Evolutionary conservation across 495 filamentous ascomycete species (phyloP).

Genomic region (Astrocystis sublimbata): DNA sequence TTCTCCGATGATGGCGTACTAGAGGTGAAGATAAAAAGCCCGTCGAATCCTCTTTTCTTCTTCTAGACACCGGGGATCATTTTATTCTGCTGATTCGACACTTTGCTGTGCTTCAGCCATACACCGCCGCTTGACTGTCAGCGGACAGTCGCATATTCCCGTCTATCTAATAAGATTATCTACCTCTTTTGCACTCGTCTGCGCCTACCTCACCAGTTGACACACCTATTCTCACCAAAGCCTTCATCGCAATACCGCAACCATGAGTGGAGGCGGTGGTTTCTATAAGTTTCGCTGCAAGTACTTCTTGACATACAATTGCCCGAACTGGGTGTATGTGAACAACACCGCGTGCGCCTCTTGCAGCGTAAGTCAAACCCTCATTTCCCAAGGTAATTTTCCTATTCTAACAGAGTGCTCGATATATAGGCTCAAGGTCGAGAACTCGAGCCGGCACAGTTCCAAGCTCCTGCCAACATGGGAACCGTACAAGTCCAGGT

Average conservation of each 20-base stretch:
- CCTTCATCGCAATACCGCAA: constrained; percentile 19
- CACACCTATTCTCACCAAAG: constrained; percentile 1
- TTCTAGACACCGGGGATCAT: background rate
- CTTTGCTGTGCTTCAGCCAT: constrained; percentile 6
- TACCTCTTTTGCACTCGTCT: background rate
- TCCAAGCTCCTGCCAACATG: constrained; percentile 24
- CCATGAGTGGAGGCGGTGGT: constrained; percentile 58
- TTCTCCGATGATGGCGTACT: background rate
- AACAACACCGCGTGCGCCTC: constrained; percentile 58
- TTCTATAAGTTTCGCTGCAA: constrained; percentile 65
- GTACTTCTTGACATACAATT: constrained; percentile 59
- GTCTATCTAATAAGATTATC: background rate
- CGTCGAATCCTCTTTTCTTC: background rate
- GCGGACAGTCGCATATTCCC: constrained; percentile 22
- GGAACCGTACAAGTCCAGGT: constrained; percentile 41
- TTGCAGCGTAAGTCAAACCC: constrained; percentile 56
- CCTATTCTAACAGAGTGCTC: constrained; percentile 16
- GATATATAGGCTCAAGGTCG: constrained; percentile 47
- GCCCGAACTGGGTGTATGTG: constrained; percentile 62
- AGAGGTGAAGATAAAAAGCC: background rate
- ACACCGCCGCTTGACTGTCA: constrained; percentile 23
- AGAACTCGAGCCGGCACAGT: constrained; percentile 38
- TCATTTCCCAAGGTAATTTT: background rate
- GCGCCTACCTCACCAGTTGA: background rate
- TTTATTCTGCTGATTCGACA: constrained; percentile 9